Evolutionary conservation across 352 stramenopile species (phyloP).

Genomic region (Phytophthora idaei): DNA sequence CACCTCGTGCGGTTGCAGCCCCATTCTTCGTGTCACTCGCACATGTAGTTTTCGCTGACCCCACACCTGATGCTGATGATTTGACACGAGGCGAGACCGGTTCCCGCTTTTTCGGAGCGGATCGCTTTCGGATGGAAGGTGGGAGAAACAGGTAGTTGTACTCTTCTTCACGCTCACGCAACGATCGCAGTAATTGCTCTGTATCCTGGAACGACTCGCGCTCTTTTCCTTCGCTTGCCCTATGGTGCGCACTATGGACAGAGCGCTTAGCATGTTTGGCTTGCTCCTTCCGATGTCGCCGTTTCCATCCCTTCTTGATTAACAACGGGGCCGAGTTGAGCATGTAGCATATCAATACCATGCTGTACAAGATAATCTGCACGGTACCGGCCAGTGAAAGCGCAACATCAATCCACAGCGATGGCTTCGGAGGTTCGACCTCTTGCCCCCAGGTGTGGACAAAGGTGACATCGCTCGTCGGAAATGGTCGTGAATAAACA

Average conservation of each 20-base stretch:
- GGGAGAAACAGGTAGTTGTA: constrained; percentile 71
- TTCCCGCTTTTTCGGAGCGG: neutral
- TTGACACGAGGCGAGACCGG: constrained; percentile 12
- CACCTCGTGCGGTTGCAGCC: constrained; percentile 3
- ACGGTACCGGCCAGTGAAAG: constrained; percentile 55
- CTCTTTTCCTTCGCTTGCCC: constrained; percentile 35
- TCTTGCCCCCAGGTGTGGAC: constrained; percentile 23
- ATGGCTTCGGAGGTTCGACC: constrained; percentile 30
- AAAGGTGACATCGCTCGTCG: constrained; percentile 46
- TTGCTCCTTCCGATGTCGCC: constrained; percentile 49
- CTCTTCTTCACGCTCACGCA: constrained; percentile 65
- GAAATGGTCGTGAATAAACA: constrained; percentile 59
- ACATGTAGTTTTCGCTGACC: constrained; percentile 7
- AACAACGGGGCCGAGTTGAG: constrained; percentile 70
- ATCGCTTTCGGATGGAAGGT: constrained; percentile 21
- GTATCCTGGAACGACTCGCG: constrained; percentile 70
- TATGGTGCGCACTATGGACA: constrained; percentile 36
- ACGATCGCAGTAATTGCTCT: constrained; percentile 58
- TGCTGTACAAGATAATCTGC: constrained; percentile 55
- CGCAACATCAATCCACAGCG: constrained; percentile 38
- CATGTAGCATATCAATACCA: constrained; percentile 64
- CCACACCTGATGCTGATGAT: neutral
- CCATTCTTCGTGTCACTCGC: constrained; percentile 1
- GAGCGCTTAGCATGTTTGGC: constrained; percentile 49
- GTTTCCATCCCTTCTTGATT: constrained; percentile 77